phyloP scores from a whole-genome alignment of 1,139 yeast species.

The Saccharomyces hybrid region DNA sequence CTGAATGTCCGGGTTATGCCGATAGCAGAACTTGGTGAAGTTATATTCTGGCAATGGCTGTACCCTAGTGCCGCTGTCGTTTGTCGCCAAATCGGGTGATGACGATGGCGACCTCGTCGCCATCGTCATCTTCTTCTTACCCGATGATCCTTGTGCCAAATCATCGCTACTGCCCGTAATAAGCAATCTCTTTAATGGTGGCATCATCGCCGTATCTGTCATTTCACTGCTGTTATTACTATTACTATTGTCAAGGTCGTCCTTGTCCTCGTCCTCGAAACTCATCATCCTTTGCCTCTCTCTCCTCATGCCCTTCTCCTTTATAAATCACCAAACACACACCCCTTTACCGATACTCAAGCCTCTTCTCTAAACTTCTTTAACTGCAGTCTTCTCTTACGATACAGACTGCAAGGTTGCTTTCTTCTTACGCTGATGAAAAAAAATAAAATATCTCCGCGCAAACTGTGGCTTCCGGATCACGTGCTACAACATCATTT shows the following conservation, averaged over 20 bases:
- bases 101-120: background rate
- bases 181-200: background rate
- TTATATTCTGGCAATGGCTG: slow-evolving; percentile 24
- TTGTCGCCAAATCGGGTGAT: background rate
- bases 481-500: background rate
- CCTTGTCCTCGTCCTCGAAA: background rate
- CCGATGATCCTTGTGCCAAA: slow-evolving; percentile 1
- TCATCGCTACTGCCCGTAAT: background rate
- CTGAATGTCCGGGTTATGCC: slow-evolving; percentile 74
- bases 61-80: background rate
- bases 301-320: background rate
- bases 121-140: slow-evolving; percentile 3
- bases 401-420: background rate
- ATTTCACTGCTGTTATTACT: background rate
- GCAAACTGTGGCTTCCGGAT: background rate
- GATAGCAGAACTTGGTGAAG: slow-evolving; percentile 58
- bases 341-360: background rate
- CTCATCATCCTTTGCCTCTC: background rate
- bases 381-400: background rate
- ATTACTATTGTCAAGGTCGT: background rate
- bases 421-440: background rate
- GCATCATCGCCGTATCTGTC: slow-evolving; percentile 1
- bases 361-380: background rate
- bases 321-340: background rate
- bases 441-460: background rate